Conservation (phyloP, 2,329 filamentous ascomycete genomes). For the Verticillium nonalfalfae region DNA sequence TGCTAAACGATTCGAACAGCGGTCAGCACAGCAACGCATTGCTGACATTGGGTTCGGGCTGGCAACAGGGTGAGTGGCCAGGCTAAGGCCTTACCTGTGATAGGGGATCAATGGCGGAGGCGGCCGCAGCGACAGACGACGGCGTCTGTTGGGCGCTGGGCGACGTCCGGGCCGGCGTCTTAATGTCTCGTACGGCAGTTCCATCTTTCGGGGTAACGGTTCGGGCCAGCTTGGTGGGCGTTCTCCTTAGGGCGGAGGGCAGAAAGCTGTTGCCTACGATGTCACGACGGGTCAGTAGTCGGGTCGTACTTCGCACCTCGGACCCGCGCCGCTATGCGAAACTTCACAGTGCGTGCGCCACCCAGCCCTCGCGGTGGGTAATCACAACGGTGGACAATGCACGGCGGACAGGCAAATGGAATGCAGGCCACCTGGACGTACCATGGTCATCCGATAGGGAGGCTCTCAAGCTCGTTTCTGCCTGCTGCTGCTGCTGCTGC, state of each 20-base stretch:
- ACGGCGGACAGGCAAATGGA: background rate
- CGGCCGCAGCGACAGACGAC: background rate
- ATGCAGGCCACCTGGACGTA: background rate
- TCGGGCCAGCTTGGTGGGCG: conserved; percentile 8
- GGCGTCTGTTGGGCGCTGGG: conserved; percentile 7
- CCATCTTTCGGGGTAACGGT: conserved; percentile 7
- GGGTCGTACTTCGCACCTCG: background rate
- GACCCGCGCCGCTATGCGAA: background rate
- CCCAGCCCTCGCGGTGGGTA: background rate
- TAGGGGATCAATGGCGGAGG: conserved; percentile 19
- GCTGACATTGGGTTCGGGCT: background rate
- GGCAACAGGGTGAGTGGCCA: background rate
- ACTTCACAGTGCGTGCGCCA: background rate
- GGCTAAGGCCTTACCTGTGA: conserved; percentile 16
- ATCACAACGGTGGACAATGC: background rate
- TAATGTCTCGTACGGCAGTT: conserved; percentile 7
- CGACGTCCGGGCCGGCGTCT: conserved; percentile 9
- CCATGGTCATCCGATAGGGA: background rate
- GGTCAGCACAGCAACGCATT: background rate
- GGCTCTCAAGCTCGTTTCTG: background rate
- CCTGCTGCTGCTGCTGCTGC: background rate
- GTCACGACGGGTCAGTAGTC: background rate
- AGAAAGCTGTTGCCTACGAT: conserved; percentile 3
- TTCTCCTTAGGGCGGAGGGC: conserved; percentile 9
- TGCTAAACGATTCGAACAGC: conserved; percentile 30